phyloP scores from a whole-genome alignment of 2,329 filamentous ascomycete genomes.

The Sporothrix brasiliensis region DNA sequence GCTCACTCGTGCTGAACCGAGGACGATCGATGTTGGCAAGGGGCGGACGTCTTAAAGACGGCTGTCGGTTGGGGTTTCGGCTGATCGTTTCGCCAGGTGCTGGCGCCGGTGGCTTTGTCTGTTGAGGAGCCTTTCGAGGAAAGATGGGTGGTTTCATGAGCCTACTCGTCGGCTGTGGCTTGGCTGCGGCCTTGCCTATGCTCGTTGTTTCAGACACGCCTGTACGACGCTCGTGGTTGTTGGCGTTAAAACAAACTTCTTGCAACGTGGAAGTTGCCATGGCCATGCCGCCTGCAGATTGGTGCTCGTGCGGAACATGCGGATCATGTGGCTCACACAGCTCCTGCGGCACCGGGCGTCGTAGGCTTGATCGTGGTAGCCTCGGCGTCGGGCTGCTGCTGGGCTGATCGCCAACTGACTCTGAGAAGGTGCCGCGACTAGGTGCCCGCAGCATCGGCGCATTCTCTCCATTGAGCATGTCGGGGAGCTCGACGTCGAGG shows the following conservation, averaged over 20 bases:
- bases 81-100: not conserved
- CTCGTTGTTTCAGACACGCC: not conserved
- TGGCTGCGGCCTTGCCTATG: not conserved
- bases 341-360: not conserved
- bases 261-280: not conserved
- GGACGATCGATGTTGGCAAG: not conserved
- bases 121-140: not conserved
- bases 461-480: not conserved
- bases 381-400: conserved; percentile 13
- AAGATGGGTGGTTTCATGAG: conserved; percentile 30
- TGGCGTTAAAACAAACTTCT: not conserved
- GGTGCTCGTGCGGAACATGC: not conserved
- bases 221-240: not conserved
- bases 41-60: not conserved
- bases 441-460: not conserved
- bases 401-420: not conserved
- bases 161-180: not conserved
- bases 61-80: not conserved
- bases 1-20: not conserved
- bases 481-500: conserved; percentile 7
- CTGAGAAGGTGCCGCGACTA: not conserved
- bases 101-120: not conserved
- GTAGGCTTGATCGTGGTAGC: not conserved
- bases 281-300: not conserved
- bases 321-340: not conserved